Conservation (phyloP, 345 rosid species). For the Trapa bicornis region DNA sequence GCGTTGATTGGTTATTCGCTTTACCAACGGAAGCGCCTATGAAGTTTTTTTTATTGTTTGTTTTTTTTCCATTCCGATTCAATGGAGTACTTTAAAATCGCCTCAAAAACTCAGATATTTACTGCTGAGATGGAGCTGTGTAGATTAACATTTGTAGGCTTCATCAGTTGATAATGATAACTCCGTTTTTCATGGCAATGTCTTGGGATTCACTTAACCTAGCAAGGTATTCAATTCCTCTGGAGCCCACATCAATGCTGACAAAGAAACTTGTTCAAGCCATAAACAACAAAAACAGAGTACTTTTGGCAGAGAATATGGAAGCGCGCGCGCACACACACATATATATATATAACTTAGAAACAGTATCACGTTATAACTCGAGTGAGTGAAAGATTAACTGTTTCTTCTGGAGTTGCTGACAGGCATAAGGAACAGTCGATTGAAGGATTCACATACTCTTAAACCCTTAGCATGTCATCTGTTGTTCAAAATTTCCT, state of each 20-base stretch:
- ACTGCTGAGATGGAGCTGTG: not conserved
- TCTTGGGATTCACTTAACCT: not conserved
- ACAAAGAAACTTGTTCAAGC: no score
- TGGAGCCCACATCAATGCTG: no score
- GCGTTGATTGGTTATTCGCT: slow-evolving; percentile 91
- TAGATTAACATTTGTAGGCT: not conserved
- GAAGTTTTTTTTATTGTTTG: slow-evolving; percentile 2
- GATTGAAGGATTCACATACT: not conserved
- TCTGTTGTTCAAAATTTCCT: not conserved
- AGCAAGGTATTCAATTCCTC: not conserved
- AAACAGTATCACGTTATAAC: no score
- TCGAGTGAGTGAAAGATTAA: not conserved
- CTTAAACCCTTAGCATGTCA: not conserved
- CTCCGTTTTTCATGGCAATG: not conserved
- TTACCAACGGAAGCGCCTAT: slow-evolving; percentile 77
- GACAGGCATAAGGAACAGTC: not conserved
- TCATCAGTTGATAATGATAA: not conserved
- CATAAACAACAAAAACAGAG: no score
- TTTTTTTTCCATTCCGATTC: not conserved
- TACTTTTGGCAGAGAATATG: no score
- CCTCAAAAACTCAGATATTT: not conserved
- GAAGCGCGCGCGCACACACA: no score
- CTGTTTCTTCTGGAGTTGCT: not conserved
- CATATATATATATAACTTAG: no score
- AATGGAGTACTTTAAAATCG: not conserved